These are phyloP conservation scores for Macrotyloma uniflorum DNA, from an alignment of 306 rosid genomes.

Conservation along the genomic window DNA sequence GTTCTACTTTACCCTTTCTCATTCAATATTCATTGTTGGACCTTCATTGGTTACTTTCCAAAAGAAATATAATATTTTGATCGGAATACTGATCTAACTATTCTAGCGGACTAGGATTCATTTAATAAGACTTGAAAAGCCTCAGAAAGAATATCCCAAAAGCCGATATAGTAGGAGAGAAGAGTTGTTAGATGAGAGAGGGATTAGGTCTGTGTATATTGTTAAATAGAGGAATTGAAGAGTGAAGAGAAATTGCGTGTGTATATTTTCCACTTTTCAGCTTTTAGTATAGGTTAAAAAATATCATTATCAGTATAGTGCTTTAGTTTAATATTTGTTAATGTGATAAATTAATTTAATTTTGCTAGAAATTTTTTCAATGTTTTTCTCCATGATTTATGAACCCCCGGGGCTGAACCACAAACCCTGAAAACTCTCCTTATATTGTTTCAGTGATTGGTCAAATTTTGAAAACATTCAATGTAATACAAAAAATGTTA, in stretches of 20 bases:
- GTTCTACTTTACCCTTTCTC: constrained; percentile 35
- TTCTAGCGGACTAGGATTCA: neutral
- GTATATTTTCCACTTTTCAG: neutral
- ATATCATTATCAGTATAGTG: neutral
- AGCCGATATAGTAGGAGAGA: neutral
- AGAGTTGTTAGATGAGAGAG: neutral
- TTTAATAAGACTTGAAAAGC: neutral
- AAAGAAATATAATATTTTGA: neutral
- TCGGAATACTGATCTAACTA: neutral
- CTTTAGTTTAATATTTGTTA: neutral
- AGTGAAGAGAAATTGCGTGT: neutral
- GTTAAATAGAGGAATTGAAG: neutral
- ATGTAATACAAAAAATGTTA: neutral
- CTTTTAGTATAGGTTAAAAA: neutral
- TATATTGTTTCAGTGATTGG: neutral
- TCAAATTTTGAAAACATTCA: neutral
- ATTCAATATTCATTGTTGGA: constrained; percentile 5
- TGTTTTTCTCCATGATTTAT: neutral
- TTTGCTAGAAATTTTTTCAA: neutral
- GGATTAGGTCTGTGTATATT: neutral
- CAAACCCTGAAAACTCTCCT: neutral
- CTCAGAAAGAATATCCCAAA: neutral
- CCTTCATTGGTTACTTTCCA: neutral
- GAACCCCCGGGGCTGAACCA: neutral
- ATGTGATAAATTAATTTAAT: neutral